These are phyloP conservation scores for Rubia peregrina DNA, from an alignment of 305 asterid genomes.

Conservation along the genomic window DNA sequence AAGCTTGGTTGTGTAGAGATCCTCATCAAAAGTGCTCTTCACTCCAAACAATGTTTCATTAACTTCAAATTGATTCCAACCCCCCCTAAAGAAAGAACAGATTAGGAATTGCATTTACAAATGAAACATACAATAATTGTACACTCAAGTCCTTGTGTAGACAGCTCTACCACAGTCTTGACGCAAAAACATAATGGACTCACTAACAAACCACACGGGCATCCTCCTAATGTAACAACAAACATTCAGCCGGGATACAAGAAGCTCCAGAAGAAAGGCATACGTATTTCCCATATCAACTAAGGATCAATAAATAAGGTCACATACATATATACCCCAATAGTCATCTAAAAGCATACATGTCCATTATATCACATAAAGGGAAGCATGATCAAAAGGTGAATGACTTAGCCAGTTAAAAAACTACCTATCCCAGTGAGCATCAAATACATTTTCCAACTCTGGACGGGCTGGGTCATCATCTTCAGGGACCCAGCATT, in stretches of 20 bases:
- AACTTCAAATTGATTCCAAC: constrained; percentile 96
- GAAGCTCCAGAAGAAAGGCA: not conserved
- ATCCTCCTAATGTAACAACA: not conserved
- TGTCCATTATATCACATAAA: not conserved
- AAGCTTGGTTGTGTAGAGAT: constrained; percentile 90
- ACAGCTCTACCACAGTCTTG: not conserved
- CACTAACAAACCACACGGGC: not conserved
- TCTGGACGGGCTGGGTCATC: constrained; percentile 63
- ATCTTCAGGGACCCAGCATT: constrained; percentile 91
- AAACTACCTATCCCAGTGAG: constrained; percentile 70
- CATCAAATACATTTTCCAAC: constrained; percentile 73
- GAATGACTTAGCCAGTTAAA: not conserved
- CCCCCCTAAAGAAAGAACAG: constrained; percentile 49
- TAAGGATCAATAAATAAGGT: not conserved
- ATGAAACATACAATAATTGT: not conserved
- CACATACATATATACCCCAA: not conserved
- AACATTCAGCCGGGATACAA: not conserved
- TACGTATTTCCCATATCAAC: not conserved
- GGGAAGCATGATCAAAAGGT: not conserved
- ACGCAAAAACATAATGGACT: not conserved
- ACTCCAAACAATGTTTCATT: constrained; percentile 89
- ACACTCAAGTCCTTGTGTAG: not conserved
- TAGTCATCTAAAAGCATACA: not conserved
- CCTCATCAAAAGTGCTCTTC: constrained; percentile 89
- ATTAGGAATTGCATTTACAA: constrained; percentile 3